Base-by-base conservation (phyloP, 208 protist genomes). In the Leishmania aethiopica region DNA sequence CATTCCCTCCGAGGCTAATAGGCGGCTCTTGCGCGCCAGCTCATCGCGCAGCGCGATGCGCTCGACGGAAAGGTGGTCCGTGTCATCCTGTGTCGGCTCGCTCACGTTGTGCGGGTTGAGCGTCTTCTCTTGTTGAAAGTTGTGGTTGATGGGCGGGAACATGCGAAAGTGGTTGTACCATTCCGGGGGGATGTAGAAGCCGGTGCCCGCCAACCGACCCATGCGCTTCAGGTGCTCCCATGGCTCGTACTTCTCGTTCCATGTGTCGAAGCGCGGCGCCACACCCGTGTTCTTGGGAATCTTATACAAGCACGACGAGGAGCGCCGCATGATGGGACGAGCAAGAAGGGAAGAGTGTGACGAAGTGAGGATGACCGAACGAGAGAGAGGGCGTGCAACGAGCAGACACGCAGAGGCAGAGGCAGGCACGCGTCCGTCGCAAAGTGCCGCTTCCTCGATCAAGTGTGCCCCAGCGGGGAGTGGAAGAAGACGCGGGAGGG, bases 91-190 rank as follows among this genome's bases (percentile, higher is more conserved):
- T 59, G 93, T 97, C 47, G 93, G 93, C 79, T 96, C 92, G 42
- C 84, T 90, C 40, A 84, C 80, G 77, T 95, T 96, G 32, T 93
- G 88, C 69, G 95, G 95, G 88, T 98, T 98, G 28, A 98, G 90
- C 3, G 95, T 98, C 79, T 89, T 89, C 86, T 98, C 95, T 83
- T 98, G 91, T 82, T 92, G 90, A 76, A 97, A 96, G 89, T 97
- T 96, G 87, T 97, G 88, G 77, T 95, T 91, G 45, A 96, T 94
- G 32, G 95, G 95, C 40, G 95, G 95, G 81, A 98, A 98, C 93
- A 98, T 96, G 80, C 95, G 91, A 75, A 98, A 98, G 91, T 98
- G 95, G 59, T 92, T 95, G 90, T 98, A 98, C 95, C 95, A 98
- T 83, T 96, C 93, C 5, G 95, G 95, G 0, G 95, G 95, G 73